phyloP scores from a whole-genome alignment of 2,329 filamentous ascomycete species.

The Aspergillus sergii region DNA sequence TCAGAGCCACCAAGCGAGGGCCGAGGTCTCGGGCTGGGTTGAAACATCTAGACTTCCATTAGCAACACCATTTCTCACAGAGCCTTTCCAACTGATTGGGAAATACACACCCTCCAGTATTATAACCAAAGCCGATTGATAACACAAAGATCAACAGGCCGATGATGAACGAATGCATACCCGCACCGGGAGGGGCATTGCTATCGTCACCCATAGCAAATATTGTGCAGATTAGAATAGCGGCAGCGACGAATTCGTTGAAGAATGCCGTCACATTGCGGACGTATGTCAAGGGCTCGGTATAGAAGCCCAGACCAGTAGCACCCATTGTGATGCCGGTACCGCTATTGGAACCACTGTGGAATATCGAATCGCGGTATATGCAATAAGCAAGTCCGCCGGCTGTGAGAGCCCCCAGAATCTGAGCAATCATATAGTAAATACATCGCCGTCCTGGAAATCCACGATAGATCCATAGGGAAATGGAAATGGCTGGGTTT shows the following conservation, averaged over 20 bases:
- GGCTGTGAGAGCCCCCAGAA: constrained; percentile 39
- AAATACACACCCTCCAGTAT: constrained; percentile 34
- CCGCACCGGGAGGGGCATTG: constrained; percentile 48
- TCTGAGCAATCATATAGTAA: constrained; percentile 37
- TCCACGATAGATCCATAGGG: constrained; percentile 36
- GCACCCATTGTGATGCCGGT: constrained; percentile 15
- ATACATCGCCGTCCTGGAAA: constrained; percentile 33
- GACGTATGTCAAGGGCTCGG: constrained; percentile 25
- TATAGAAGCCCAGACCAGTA: neutral
- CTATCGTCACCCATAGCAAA: constrained; percentile 45
- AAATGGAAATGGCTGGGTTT: constrained; percentile 50
- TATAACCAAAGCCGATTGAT: constrained; percentile 32
- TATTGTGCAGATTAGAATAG: constrained; percentile 34
- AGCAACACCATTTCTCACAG: neutral
- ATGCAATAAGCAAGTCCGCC: constrained; percentile 38
- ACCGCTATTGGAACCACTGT: constrained; percentile 20
- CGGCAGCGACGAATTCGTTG: constrained; percentile 40
- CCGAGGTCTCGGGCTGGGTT: constrained; percentile 43
- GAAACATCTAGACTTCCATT: constrained; percentile 26
- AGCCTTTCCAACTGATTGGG: too few relatives aligned
- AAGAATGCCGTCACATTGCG: constrained; percentile 37
- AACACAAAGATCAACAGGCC: constrained; percentile 18
- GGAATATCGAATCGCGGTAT: constrained; percentile 39
- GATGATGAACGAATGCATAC: constrained; percentile 40
- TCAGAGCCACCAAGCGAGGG: constrained; percentile 33